A percentile compares a stretch with the other conserved stretches of the same genome.
Conservation (phyloP, 768 basidiomycete species). For the Amanita thiersii region DNA sequence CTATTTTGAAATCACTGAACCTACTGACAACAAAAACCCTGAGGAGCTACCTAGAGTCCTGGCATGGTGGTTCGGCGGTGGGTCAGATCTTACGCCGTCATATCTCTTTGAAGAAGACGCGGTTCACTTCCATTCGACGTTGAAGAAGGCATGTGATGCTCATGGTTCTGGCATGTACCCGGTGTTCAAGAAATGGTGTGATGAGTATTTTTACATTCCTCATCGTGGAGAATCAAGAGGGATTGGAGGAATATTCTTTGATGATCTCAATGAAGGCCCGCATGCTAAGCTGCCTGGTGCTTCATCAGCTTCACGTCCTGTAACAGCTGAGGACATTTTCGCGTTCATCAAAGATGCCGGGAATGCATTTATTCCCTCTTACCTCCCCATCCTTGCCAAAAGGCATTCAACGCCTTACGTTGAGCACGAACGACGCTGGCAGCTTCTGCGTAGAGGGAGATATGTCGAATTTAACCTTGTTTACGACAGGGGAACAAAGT, state of each 20-base stretch:
- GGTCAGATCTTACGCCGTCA: slow-evolving; percentile 88
- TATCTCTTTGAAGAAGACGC: slow-evolving; percentile 89
- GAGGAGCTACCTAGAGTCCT: slow-evolving; percentile 45
- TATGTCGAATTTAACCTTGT: slow-evolving; percentile 95
- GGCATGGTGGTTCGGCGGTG: slow-evolving; percentile 99
- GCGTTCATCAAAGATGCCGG: slow-evolving; percentile 64
- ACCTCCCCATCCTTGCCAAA: slow-evolving; percentile 73
- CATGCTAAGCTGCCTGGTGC: slow-evolving; percentile 53
- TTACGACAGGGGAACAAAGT: slow-evolving; percentile 83
- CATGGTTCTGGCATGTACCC: slow-evolving; percentile 65
- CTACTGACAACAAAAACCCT: slow-evolving; percentile 15
- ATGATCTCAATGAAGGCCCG: slow-evolving; percentile 68
- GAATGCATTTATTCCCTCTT: slow-evolving; percentile 81
- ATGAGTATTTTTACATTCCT: slow-evolving; percentile 91
- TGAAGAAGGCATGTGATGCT: slow-evolving; percentile 69
- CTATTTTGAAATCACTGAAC: slow-evolving; percentile 87
- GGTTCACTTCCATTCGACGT: slow-evolving; percentile 72
- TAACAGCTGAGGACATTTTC: slow-evolving; percentile 65
- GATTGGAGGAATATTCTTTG: slow-evolving; percentile 93
- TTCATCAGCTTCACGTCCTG: slow-evolving; percentile 36
- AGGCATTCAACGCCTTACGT: slow-evolving; percentile 49
- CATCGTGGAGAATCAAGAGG: slow-evolving; percentile 85
- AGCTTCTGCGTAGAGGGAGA: slow-evolving; percentile 81
- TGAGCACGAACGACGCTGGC: slow-evolving; percentile 80
- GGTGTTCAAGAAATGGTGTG: slow-evolving; percentile 91